These are phyloP conservation scores for Tuber magnatum DNA, from an alignment of 495 filamentous ascomycete species.

Conservation along the genomic window DNA sequence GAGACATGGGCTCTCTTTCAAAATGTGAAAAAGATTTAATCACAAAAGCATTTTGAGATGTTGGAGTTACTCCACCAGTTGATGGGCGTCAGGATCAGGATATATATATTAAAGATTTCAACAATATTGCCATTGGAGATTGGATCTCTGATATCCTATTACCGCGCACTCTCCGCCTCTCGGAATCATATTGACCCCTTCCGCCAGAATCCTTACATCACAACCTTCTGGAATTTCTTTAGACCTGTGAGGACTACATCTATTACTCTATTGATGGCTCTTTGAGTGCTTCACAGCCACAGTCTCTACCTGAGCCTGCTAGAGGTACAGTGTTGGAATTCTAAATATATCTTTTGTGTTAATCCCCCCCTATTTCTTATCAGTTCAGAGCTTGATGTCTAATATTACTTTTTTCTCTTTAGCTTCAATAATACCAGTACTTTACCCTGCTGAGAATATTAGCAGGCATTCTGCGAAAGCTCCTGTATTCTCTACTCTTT, in stretches of 20 bases:
- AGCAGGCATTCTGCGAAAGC: too few species aligned
- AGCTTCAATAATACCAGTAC: not conserved
- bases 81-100: not conserved
- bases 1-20: not conserved
- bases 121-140: not conserved
- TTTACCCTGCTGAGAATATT: too few species aligned
- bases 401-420: not conserved
- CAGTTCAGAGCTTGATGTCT: not conserved
- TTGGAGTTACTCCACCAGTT: not conserved
- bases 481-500: too few species aligned
- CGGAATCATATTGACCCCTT: not conserved
- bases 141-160: not conserved
- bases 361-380: not conserved
- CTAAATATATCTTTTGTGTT: not conserved
- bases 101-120: not conserved
- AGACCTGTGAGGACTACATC: not conserved
- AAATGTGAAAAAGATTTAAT: not conserved
- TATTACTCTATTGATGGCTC: not conserved
- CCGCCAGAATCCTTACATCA: not conserved
- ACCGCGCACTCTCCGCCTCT: not conserved
- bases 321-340: not conserved
- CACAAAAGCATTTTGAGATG: not conserved
- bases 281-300: not conserved
- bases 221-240: not conserved
- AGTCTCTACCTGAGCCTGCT: not conserved